Conservation (phyloP, 179 eudicot species). For the Dionaea muscipula region DNA sequence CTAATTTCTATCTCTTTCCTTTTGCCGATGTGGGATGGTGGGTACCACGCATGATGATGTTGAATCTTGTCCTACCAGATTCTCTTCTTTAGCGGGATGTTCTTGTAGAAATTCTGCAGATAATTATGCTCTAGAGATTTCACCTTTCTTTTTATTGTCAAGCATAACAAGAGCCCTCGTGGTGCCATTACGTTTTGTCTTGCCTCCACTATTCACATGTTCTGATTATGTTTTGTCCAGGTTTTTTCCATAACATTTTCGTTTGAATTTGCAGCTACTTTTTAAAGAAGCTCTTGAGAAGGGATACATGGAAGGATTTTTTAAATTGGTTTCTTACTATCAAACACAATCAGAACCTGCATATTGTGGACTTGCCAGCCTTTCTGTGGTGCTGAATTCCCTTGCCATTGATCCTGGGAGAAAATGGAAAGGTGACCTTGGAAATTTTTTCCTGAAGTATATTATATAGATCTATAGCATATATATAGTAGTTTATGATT, state of each 20-base stretch:
- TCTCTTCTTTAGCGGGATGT: no score
- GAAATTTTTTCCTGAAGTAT: neutral
- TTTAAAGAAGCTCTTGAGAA: constrained; percentile 64
- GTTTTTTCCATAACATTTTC: neutral
- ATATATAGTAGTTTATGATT: no score
- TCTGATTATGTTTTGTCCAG: no score
- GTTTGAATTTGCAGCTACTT: constrained; percentile 45
- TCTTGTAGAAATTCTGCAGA: no score
- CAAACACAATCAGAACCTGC: constrained; percentile 99
- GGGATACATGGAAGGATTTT: constrained; percentile 78
- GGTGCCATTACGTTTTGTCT: neutral
- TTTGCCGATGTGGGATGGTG: no score
- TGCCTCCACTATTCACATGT: neutral
- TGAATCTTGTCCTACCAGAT: no score
- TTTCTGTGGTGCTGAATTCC: constrained; percentile 87
- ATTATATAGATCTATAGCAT: neutral
- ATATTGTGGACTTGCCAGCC: constrained; percentile 91
- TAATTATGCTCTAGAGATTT: no score
- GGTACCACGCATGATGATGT: no score
- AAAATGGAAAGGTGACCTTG: constrained; percentile 87
- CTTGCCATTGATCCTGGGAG: constrained; percentile 90
- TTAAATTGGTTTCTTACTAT: constrained; percentile 74
- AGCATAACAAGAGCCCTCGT: no score
- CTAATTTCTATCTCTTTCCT: no score
- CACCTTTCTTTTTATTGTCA: no score